Percentiles rank a stretch among this genome's conserved stretches.
phyloP scores from a whole-genome alignment of 2,329 filamentous ascomycete genomes.

The Phoma sp. region DNA sequence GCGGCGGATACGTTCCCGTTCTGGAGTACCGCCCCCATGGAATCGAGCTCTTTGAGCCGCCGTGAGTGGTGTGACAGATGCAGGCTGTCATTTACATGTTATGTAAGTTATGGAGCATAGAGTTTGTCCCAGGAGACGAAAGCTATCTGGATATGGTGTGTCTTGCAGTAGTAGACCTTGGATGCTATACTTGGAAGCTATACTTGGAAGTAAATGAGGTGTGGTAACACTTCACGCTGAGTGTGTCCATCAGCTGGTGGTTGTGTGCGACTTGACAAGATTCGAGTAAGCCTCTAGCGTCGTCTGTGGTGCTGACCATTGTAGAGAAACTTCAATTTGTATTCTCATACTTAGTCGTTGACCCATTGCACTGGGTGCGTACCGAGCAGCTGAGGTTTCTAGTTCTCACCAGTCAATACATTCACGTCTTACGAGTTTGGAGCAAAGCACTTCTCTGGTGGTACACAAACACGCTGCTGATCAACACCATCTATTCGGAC shows the following conservation, averaged over 20 bases:
- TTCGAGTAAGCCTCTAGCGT: not conserved
- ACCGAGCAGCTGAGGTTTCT: too few relatives aligned
- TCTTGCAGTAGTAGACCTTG: not conserved
- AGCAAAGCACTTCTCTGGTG: not conserved
- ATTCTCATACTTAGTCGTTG: not conserved
- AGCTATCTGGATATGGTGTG: not conserved
- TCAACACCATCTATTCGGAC: not conserved
- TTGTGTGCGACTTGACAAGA: not conserved
- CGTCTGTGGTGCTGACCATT: not conserved
- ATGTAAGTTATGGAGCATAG: not conserved
- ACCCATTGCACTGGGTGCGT: not conserved
- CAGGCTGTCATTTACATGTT: not conserved
- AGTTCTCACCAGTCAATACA: not conserved
- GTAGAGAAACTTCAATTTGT: not conserved
- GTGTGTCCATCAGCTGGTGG: conserved; percentile 36
- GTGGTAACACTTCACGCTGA: conserved; percentile 38
- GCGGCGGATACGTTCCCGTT: conserved; percentile 12
- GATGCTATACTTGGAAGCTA: not conserved
- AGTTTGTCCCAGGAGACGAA: too few relatives aligned
- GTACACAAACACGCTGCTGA: not conserved
- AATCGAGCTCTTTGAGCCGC: not conserved
- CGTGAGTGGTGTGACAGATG: not conserved
- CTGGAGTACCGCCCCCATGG: not conserved
- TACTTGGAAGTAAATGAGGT: not conserved
- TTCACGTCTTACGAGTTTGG: not conserved